phyloP scores from a whole-genome alignment of 2,329 filamentous ascomycete species.

The Neospermospora avenae region DNA sequence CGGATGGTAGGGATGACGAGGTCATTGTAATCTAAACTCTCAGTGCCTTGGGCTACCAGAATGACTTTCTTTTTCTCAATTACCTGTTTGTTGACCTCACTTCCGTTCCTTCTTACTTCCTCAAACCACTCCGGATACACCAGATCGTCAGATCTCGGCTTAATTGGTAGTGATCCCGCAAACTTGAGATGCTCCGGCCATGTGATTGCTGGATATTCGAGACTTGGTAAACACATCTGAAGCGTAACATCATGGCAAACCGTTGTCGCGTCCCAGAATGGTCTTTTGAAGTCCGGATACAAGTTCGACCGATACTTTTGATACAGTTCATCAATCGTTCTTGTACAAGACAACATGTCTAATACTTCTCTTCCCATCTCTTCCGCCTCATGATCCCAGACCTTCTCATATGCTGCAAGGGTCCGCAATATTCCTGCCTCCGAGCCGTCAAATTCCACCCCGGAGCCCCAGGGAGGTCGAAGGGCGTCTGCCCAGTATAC shows the following conservation, averaged over 20 bases:
- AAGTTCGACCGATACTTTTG: no score
- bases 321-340: no score
- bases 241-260: conserved; percentile 28
- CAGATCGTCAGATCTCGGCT: no score
- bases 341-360: no score
- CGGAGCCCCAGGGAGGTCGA: conserved; percentile 28
- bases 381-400: conserved; percentile 17
- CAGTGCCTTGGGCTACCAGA: background rate
- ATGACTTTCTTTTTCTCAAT: background rate
- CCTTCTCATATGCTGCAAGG: conserved; percentile 23
- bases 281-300: no score
- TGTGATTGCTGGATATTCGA: conserved; percentile 30
- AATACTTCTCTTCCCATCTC: background rate
- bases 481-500: conserved; percentile 37
- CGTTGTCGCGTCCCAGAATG: background rate
- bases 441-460: conserved; percentile 37
- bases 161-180: background rate
- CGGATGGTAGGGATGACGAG: background rate
- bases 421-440: conserved; percentile 38
- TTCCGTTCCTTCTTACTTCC: background rate
- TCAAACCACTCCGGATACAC: background rate
- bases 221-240: conserved; percentile 36
- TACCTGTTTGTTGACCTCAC: no score
- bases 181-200: background rate
- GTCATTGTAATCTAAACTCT: background rate